A percentile compares a stretch with the other conserved stretches of the same genome.
These are phyloP conservation scores for Sclerotinia subarctica DNA, from an alignment of 2,329 filamentous ascomycete species.

Conservation along the genomic window DNA sequence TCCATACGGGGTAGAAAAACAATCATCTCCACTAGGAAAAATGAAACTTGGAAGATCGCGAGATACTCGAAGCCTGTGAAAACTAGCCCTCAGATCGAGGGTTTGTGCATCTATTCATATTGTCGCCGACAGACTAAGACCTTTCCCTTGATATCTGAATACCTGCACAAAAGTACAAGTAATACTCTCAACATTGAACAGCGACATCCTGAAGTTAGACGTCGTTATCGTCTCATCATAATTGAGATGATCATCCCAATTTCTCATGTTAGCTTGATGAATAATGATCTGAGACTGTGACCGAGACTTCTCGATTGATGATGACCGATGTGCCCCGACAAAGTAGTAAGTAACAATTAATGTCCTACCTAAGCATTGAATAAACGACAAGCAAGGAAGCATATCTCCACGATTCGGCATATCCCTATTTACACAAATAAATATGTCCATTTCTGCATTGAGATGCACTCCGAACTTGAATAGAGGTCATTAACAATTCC, in stretches of 20 bases:
- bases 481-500: not conserved
- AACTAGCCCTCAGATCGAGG: not conserved
- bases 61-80: not conserved
- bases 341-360: not conserved
- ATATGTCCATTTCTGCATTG: not conserved
- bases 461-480: not conserved
- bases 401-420: not conserved
- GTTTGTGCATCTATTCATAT: not conserved
- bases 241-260: not conserved
- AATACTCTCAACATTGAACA: slow-evolving; percentile 4
- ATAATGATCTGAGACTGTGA: slow-evolving; percentile 15
- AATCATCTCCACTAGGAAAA: not conserved
- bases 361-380: slow-evolving; percentile 2
- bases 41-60: not conserved
- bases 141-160: not conserved
- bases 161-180: not conserved
- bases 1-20: not conserved
- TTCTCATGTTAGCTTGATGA: not conserved
- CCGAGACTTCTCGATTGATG: slow-evolving; percentile 11
- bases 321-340: not conserved
- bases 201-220: slow-evolving; percentile 4
- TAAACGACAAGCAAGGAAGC: not conserved
- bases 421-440: not conserved
- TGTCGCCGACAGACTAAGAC: not conserved
- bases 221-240: not conserved